Base-by-base conservation (phyloP, 108 stramenopile species). In the Discostella pseudostelligera region DNA sequence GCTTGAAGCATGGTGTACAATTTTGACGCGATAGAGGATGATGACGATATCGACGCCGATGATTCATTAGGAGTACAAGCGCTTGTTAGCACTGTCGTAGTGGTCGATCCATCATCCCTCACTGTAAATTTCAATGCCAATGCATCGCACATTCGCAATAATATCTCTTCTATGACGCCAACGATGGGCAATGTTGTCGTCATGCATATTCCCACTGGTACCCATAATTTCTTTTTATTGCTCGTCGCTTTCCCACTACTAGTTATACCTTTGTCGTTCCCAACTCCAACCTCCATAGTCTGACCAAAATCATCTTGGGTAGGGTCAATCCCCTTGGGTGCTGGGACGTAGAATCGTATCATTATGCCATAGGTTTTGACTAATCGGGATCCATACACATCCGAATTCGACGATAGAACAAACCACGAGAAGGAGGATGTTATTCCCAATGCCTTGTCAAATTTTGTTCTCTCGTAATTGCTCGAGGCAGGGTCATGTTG, bases 381-480 rank as follows among this genome's bases (percentile, higher is more conserved):
- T 29, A 80, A 65, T 20, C 74, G 79, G 0, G 87, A 90, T 14
- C 89, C 92, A 60, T 94, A 90, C 26, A 83, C 81, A 50, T 94
- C 89, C 14, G 87, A 87, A 51, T 89, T 94, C 1, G 88, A 88
- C 8, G 85, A 79, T 46, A 94, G 70, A 9, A 90, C 89, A 63
- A 90, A 94, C 92, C 92, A 94, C 8, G 84, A 81, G 56, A 94
- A 94, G 1, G 88, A 86, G n/a, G 89, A 83, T 1, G 89, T 78
- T 26, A 86, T 86, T 26, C 85, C 83, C 37, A 94, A 69, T 60
- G 83, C 88, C 29, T 83, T 81, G 54, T 94, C 92, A 62, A 94
- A 94, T 13, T 81, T 77, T 1, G 89, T 83, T 19, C 76, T 65
- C 1, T 39, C 17, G 37, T 56, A 17, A 16, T 56, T n/a, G 55